Evolutionary conservation across 441 rosid genomes (phyloP), one percentile per base, ranked within the genome.

Genomic region (Croton laevigatus): DNA sequence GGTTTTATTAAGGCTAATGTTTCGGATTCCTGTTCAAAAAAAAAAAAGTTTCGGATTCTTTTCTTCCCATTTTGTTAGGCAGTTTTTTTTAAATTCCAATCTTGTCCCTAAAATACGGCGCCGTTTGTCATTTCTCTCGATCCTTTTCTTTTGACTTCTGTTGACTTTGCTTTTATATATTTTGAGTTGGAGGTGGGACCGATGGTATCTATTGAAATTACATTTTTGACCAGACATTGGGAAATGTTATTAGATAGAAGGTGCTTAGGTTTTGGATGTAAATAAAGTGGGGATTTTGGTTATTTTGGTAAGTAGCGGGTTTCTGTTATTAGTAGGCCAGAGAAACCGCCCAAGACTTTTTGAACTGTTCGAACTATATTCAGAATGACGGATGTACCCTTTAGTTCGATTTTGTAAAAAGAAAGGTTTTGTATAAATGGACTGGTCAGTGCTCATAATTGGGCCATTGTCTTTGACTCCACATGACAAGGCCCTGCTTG

Each of bases 1-100:
- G 19, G 32, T 61, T 58, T 68, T 68, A 11, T 68, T 68, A 72
- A 71, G 67, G 67, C 81, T 62, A 46, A 66, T 61, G 78, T 76
- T 71, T 65, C 79, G 79, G 78, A 67, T 74, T 79, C 75, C n/a
- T n/a, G n/a, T n/a, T n/a, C n/a, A n/a, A n/a, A n/a, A n/a, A n/a
- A n/a, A n/a, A n/a, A n/a, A n/a, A n/a, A n/a, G 78, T 76, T 71
- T 65, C 79, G 79, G 78, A 67, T 74, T 79, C 75, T 11, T 8
- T 38, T 16, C 65, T 77, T 27, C 63, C 83, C 3, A 10, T 75
- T 81, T 59, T 70, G 54, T 27, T 52, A 37, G 76, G 55, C 72
- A 19, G 70, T 75, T 76, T 68, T 22, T 17, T 8, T 3, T 0
- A 54, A 83, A 73, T 83, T 66, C 78, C 87, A 0, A 0, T 0